These are phyloP conservation scores for Tuber brumale DNA, from an alignment of 495 filamentous ascomycete genomes.

Conservation along the genomic window DNA sequence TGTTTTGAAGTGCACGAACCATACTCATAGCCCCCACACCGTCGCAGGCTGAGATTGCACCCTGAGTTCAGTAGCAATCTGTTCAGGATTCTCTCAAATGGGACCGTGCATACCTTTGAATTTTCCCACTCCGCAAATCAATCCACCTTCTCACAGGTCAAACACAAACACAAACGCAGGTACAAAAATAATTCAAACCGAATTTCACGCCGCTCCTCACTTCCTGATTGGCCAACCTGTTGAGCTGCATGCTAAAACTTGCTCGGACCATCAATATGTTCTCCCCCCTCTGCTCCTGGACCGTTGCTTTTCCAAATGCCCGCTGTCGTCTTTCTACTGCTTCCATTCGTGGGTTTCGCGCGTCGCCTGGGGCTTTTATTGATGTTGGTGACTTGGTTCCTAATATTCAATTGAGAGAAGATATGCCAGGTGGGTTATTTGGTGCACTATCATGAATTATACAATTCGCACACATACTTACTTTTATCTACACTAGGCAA, in stretches of 20 bases:
- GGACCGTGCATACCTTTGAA: too few relatives aligned
- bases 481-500: constrained; percentile 53
- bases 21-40: too few relatives aligned
- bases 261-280: constrained; percentile 9
- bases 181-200: not conserved
- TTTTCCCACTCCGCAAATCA: not conserved
- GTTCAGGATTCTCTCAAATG: too few relatives aligned
- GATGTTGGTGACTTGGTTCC: constrained; percentile 59
- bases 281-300: constrained; percentile 16
- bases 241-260: not conserved
- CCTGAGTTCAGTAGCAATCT: too few relatives aligned
- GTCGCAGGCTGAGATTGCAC: too few relatives aligned
- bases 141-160: not conserved
- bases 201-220: not conserved
- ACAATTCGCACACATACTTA: not conserved
- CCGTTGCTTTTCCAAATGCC: not conserved
- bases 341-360: constrained; percentile 49
- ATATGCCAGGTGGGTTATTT: constrained; percentile 44
- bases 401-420: constrained; percentile 56
- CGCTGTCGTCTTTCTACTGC: constrained; percentile 9
- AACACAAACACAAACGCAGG: not conserved
- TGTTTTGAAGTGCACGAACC: too few relatives aligned
- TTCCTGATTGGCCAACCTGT: not conserved
- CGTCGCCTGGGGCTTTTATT: constrained; percentile 49
- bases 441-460: constrained; percentile 27